Base-by-base conservation (phyloP, 2,329 filamentous ascomycete genomes). In the Acrocalymma vagum region DNA sequence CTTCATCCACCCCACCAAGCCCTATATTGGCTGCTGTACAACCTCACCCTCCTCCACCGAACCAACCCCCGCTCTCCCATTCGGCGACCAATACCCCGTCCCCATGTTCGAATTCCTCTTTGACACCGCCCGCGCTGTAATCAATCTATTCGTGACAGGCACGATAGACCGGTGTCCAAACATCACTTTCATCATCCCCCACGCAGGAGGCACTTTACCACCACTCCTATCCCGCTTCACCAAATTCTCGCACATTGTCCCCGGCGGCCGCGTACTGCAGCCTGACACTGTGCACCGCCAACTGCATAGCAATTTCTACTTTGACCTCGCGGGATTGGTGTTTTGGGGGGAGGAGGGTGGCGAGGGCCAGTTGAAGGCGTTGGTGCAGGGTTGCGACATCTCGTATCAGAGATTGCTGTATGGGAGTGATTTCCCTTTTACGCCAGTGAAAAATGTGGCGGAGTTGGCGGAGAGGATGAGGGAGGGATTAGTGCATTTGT, bases 1-100 rank as follows among this genome's bases (percentile, higher is more conserved):
- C 1, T 82, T 83, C 55, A 74, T 82, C 29, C 80, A 83, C 39
- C 79, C 78, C 1, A 81, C 78, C 0, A 77, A 67, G n/a, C 76
- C 75, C 0, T 75, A 70, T 41, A 72, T 71, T 3, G 57, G 31
- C 38, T 58, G n/a, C n/a, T 33, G 28, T 20, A 25, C 23, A 8
- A 29, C 17, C 28, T 29, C 8, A 29, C 17, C 13, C 29, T 36
- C 41, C 8, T 38, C 43, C 3, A 28, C 34, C 2, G 28, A 50
- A 3, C 38, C 59, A 1, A 50, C 54, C 0, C 55, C 60, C 11
- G 72, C 73, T 1, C 53, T 69, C 4, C 73, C 72, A 0, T 61
- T 75, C 2, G 60, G 60, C 1, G 41, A 51, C 0, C 57, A 63
- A 7, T 72, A 72, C 34, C 75, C 75, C 0, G 58, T 73, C 8